These are phyloP conservation scores for Candida glaebosa DNA, from an alignment of 805 yeast species.

Conservation along the genomic window DNA sequence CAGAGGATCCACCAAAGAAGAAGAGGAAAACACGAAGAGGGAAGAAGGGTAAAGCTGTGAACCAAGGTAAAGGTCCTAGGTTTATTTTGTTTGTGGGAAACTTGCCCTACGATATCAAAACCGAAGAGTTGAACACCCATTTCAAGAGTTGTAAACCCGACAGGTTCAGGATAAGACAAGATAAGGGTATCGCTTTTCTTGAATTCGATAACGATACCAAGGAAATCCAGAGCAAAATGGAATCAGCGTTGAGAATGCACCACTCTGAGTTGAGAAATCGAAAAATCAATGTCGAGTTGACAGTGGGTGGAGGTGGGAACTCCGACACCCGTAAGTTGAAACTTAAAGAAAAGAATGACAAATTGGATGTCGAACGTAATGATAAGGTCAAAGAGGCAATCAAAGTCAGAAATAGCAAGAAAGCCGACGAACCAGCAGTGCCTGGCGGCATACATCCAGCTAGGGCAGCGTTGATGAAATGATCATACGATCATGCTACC, in stretches of 20 bases:
- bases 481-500: too few species aligned
- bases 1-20: slow-evolving; percentile 41
- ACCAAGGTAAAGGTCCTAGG: slow-evolving; percentile 52
- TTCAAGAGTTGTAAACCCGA: slow-evolving; percentile 74
- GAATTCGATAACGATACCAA: slow-evolving; percentile 64
- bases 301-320: slow-evolving; percentile 98
- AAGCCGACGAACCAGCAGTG: slow-evolving; percentile 8
- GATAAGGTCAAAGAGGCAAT: slow-evolving; percentile 42
- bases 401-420: slow-evolving; percentile 26
- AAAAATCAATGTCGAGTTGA: slow-evolving; percentile 90
- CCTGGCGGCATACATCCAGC: slow-evolving; percentile 59
- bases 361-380: slow-evolving; percentile 65
- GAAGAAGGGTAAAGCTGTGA: slow-evolving; percentile 61
- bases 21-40: slow-evolving; percentile 77
- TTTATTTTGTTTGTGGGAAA: slow-evolving; percentile 89
- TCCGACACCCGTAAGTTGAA: slow-evolving; percentile 62
- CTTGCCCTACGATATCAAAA: slow-evolving; percentile 68
- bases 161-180: slow-evolving; percentile 70
- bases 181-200: slow-evolving; percentile 88
- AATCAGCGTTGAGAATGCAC: slow-evolving; percentile 79
- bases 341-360: slow-evolving; percentile 74
- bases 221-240: slow-evolving; percentile 77
- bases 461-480: slow-evolving; percentile 49
- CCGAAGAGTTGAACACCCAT: slow-evolving; percentile 62
- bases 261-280: slow-evolving; percentile 66